Base-by-base conservation (phyloP, 306 rosid species). In the Morella rubra region DNA sequence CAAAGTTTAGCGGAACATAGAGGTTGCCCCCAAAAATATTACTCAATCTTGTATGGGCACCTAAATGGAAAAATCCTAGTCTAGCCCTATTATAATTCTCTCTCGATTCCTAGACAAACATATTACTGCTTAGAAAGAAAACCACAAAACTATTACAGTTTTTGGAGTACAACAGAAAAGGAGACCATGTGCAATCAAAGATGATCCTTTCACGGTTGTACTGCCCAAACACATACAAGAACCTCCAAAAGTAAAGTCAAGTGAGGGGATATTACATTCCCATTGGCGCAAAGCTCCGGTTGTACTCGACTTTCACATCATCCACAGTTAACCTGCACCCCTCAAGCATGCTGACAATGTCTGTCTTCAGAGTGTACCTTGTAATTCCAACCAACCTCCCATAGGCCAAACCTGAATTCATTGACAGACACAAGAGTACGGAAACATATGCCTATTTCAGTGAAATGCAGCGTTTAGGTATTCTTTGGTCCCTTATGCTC, bases 261-360 rank as follows among this genome's bases (percentile, higher is more conserved):
- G 78, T 85, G 65, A 20, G 56, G 76, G 82, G 69, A 78, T 77
- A 68, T 81, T 89, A 96, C 99, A 82, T 81, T 83, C 87, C 82
- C 7, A 4, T 9, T 3, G 93, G 93, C 6, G 0, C 0, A 76
- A 58, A 91, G 72, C 8, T 5, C 61, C 89, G 67, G 79, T 8
- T 76, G 80, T 92, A 91, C 0, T 96, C 90, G 44, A 89, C 77
- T 86, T 87, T 96, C 69, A 91, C 89, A 89, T 91, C 97, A 10
- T 89, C 91, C 80, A 87, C 51, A 46, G 87, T 80, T 90, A 96
- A 80, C 72, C 87, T 82, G 65, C 85, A 92, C 42, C 88, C 93
- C 69, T 96, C 88, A 44, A 96, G 89, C 76, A 84, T 50, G 82
- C 80, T 77, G 77, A 92, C 79, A 72, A 89, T 46, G 79, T 96